A percentile compares a stretch with the other conserved stretches of the same genome.
Conservation (phyloP, 441 rosid species). For the Hura crepitans region DNA sequence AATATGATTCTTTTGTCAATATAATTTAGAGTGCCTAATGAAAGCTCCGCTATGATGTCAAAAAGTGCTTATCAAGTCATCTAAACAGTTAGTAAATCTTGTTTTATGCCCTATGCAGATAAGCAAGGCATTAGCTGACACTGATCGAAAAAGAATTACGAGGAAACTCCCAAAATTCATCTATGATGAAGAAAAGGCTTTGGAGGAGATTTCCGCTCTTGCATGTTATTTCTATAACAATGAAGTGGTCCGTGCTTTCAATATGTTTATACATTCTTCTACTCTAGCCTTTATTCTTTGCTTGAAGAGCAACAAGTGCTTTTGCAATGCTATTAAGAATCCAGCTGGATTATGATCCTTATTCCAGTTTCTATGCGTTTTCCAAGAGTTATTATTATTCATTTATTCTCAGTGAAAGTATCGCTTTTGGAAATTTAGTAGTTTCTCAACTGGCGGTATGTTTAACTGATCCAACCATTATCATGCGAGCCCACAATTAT, state of each 20-base stretch:
- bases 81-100: conserved; percentile 8
- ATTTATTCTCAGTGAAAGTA: neutral
- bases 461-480: neutral
- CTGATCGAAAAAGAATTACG: conserved; percentile 79
- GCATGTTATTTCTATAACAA: neutral
- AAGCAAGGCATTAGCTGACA: conserved; percentile 79
- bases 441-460: neutral
- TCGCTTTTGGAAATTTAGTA: neutral
- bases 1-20: neutral
- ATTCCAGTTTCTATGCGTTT: neutral
- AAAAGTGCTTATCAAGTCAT: neutral
- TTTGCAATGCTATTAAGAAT: neutral
- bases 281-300: neutral
- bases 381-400: neutral
- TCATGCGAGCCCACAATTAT: neutral
- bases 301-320: neutral
- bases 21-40: neutral
- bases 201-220: conserved; percentile 55
- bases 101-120: conserved; percentile 41
- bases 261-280: neutral
- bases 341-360: neutral
- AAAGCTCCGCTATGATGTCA: neutral
- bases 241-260: neutral
- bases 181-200: conserved; percentile 86
- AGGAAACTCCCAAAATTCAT: conserved; percentile 90